Conservation (phyloP, 1,284 basidiomycete genomes). For the Microbotryum saponariae region DNA sequence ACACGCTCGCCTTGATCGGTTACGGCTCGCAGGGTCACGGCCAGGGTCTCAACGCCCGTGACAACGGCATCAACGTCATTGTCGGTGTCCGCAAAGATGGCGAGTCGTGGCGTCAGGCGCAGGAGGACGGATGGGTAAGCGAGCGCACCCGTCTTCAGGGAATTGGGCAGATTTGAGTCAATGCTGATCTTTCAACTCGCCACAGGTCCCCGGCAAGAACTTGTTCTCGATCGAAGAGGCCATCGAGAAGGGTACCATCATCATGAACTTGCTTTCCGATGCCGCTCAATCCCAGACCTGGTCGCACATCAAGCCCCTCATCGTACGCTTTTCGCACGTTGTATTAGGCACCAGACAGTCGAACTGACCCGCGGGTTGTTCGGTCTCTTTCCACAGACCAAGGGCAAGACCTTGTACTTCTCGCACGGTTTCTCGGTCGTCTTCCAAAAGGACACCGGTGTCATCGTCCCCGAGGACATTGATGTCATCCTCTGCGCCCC, state of each 20-base stretch:
- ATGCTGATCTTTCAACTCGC: neutral
- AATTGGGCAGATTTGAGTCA: neutral
- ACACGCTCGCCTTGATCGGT: conserved; percentile 96
- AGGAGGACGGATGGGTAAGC: conserved; percentile 90
- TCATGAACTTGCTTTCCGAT: conserved; percentile 99
- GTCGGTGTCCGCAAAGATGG: conserved; percentile 97
- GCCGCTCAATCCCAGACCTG: conserved; percentile 96
- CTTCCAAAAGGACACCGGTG: conserved; percentile 94
- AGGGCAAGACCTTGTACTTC: conserved; percentile 99
- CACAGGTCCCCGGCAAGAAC: conserved; percentile 84
- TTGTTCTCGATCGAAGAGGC: conserved; percentile 98
- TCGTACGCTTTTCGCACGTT: conserved; percentile 17
- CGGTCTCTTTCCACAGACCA: conserved; percentile 56
- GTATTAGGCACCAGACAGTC: too few species aligned
- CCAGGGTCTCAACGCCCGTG: conserved; percentile 96
- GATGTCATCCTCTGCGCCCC: conserved; percentile 99
- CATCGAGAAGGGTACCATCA: conserved; percentile 89
- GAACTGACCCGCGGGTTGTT: too few species aligned
- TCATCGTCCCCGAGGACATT: conserved; percentile 83
- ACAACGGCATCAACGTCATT: conserved; percentile 97
- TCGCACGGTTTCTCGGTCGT: conserved; percentile 99
- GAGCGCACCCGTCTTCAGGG: neutral
- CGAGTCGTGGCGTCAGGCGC: conserved; percentile 91
- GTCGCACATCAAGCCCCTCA: conserved; percentile 65
- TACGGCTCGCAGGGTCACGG: conserved; percentile 96